Percentiles rank a stretch among this genome's conserved stretches.
Conservation (phyloP, 768 basidiomycete genomes). For the Lentinula guzmanii region DNA sequence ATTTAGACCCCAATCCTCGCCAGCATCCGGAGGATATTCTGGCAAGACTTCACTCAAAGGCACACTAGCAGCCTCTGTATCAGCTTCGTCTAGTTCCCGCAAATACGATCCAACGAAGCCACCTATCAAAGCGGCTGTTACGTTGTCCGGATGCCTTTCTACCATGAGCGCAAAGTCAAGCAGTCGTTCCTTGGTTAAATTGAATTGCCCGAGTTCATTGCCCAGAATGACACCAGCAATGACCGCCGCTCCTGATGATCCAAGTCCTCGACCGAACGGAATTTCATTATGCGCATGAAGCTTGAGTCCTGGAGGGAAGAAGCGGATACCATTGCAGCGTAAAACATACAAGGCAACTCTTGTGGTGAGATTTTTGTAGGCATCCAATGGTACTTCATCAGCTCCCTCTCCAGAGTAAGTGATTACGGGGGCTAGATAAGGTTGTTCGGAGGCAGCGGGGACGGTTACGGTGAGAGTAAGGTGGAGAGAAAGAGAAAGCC, state of each 20-base stretch:
- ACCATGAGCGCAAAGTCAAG: slow-evolving; percentile 99
- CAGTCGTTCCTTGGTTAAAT: slow-evolving; percentile 63
- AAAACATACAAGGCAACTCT: slow-evolving; percentile 97
- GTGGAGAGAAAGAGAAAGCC: slow-evolving; percentile 88
- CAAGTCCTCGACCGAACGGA: slow-evolving; percentile 95
- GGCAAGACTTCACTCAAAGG: slow-evolving; percentile 95
- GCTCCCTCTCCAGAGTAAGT: slow-evolving; percentile 87
- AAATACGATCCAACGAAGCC: slow-evolving; percentile 97
- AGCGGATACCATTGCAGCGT: slow-evolving; percentile 73
- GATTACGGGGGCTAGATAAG: slow-evolving; percentile 53
- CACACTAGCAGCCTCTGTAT: slow-evolving; percentile 79
- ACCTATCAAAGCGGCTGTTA: slow-evolving; percentile 93
- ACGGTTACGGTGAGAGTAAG: slow-evolving; percentile 65
- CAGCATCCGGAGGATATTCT: slow-evolving; percentile 91
- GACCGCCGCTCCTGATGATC: slow-evolving; percentile 98
- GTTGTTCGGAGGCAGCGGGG: slow-evolving; percentile 18
- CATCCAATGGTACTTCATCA: slow-evolving; percentile 83
- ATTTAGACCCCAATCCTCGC: slow-evolving; percentile 83
- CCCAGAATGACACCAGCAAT: slow-evolving; percentile 94
- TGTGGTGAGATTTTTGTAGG: slow-evolving; percentile 96
- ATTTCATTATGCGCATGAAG: slow-evolving; percentile 89
- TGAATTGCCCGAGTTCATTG: slow-evolving; percentile 70
- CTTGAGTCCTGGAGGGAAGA: slow-evolving; percentile 70
- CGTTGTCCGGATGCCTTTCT: slow-evolving; percentile 98
- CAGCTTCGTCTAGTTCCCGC: slow-evolving; percentile 77